These are phyloP conservation scores for Spathaspora gorwiae DNA, from an alignment of 805 yeast genomes.

Conservation along the genomic window DNA sequence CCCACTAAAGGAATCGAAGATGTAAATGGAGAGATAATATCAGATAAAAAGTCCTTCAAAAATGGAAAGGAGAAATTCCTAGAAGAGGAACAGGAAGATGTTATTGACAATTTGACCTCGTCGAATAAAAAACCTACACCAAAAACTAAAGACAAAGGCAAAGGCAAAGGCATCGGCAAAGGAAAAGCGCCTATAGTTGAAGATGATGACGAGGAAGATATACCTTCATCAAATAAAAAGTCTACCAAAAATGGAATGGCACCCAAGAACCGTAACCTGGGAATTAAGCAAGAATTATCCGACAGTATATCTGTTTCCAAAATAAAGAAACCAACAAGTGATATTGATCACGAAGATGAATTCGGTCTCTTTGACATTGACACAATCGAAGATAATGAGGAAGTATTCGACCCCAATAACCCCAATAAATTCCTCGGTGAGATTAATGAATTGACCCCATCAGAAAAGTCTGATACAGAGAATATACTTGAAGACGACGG, in stretches of 20 bases:
- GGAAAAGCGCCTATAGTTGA: no score
- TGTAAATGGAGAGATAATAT: background rate
- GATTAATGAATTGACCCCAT: conserved; percentile 13
- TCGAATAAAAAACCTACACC: no score
- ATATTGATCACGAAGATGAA: conserved; percentile 1
- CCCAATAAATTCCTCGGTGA: conserved; percentile 22
- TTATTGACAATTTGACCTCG: background rate
- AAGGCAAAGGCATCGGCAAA: no score
- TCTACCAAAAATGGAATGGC: no score
- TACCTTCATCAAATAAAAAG: no score
- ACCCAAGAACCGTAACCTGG: no score
- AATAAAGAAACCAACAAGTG: no score
- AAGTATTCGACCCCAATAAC: conserved; percentile 11
- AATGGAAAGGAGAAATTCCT: background rate
- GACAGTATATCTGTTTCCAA: no score
- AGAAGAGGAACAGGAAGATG: conserved; percentile 3
- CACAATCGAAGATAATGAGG: background rate
- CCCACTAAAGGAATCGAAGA: background rate
- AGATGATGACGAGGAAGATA: no score
- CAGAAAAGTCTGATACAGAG: conserved; percentile 12
- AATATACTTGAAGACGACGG: conserved; percentile 12
- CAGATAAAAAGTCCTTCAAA: background rate
- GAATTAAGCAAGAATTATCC: no score
- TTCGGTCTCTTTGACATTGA: conserved; percentile 1
- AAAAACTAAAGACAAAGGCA: no score